A percentile compares a stretch with the other conserved stretches of the same genome.
These are phyloP conservation scores for Linderniella brevidens DNA, from an alignment of 257 asterid genomes.

Conservation along the genomic window DNA sequence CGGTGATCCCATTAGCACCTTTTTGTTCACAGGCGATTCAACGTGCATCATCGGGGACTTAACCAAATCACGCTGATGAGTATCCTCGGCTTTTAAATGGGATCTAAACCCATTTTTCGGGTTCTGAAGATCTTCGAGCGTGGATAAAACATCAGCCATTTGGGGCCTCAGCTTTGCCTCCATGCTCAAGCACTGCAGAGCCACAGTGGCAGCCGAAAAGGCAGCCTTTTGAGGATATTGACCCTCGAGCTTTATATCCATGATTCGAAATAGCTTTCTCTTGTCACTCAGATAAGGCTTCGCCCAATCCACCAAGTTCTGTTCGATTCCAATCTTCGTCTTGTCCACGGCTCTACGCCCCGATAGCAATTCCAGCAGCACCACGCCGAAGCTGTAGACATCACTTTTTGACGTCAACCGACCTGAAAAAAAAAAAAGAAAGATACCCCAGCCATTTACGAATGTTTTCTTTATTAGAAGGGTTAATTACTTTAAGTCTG, in stretches of 20 bases:
- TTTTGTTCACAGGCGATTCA: too few relatives aligned
- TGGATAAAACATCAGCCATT: conserved; percentile 5
- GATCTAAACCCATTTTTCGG: background rate
- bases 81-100: too few relatives aligned
- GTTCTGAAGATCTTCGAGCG: conserved; percentile 4
- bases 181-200: conserved; percentile 3
- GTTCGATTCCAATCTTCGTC: conserved; percentile 42
- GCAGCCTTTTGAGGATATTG: conserved; percentile 3
- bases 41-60: too few relatives aligned
- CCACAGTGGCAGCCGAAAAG: background rate
- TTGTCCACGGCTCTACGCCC: conserved; percentile 3
- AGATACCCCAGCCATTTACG: background rate
- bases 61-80: too few relatives aligned
- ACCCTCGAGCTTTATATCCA: conserved; percentile 6
- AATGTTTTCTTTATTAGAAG: background rate
- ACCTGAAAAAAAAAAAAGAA: background rate
- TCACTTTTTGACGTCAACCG: conserved; percentile 5
- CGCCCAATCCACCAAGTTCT: conserved; percentile 14
- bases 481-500: too few relatives aligned
- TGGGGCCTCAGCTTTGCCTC: conserved; percentile 3
- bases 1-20: too few relatives aligned
- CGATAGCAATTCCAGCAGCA: background rate
- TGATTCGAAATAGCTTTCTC: background rate
- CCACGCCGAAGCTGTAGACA: conserved; percentile 1
- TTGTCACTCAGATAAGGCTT: background rate